phyloP scores from a whole-genome alignment of 2,329 filamentous ascomycete genomes.

The Cordyceps tenuipes region DNA sequence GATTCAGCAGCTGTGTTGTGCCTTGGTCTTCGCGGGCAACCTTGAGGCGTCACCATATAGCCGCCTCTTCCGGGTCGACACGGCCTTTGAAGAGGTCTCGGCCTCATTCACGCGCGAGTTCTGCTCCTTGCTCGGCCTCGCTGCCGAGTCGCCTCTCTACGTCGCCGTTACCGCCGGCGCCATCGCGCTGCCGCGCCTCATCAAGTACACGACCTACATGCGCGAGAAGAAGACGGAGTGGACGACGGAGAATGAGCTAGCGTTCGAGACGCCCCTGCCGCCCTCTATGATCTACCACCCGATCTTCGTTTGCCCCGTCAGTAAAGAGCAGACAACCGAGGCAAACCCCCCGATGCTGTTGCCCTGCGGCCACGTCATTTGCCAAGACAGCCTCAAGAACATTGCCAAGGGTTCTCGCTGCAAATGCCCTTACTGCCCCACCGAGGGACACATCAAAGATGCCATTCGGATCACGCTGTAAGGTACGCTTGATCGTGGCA shows the following conservation, averaged over 20 bases:
- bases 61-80: conserved; percentile 65
- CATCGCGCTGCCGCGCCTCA: conserved; percentile 78
- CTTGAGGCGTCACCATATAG: conserved; percentile 69
- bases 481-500: background rate
- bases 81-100: conserved; percentile 74
- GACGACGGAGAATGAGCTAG: conserved; percentile 85
- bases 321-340: conserved; percentile 92
- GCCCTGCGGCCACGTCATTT: conserved; percentile 89
- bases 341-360: conserved; percentile 94
- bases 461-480: conserved; percentile 64
- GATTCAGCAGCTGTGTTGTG: conserved; percentile 71
- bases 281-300: conserved; percentile 70
- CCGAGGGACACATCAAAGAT: conserved; percentile 69
- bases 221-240: conserved; percentile 87
- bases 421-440: conserved; percentile 95
- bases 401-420: conserved; percentile 72
- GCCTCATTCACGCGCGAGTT: conserved; percentile 90
- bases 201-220: conserved; percentile 84
- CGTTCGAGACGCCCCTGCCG: conserved; percentile 61
- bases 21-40: conserved; percentile 72
- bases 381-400: conserved; percentile 70
- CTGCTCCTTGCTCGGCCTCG: conserved; percentile 82
- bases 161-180: conserved; percentile 86
- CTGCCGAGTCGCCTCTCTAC: conserved; percentile 86
- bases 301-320: conserved; percentile 96